A percentile compares a stretch with the other conserved stretches of the same genome.
phyloP scores from a whole-genome alignment of 139 green algal species.

The Raphidocelis subcapitata region DNA sequence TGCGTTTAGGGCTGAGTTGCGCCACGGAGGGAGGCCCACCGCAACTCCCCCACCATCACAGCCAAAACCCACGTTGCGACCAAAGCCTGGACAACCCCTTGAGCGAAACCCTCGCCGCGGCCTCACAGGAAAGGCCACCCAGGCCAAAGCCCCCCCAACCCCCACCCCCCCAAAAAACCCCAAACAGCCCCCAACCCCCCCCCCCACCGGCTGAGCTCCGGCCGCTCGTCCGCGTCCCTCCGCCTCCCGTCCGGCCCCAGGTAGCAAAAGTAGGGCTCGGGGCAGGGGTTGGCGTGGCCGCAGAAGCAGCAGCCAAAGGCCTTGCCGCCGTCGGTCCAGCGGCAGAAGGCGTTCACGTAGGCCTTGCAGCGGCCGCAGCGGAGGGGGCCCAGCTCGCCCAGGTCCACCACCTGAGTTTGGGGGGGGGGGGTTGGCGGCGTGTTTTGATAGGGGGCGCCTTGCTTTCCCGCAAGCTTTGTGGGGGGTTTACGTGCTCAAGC shows the following conservation, averaged over 20 bases:
- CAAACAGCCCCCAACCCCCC: too few species aligned
- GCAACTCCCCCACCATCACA: too few species aligned
- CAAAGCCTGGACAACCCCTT: too few species aligned
- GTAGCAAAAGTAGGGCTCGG: slow-evolving; percentile 74
- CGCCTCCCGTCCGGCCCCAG: slow-evolving; percentile 62
- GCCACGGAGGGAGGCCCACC: too few species aligned
- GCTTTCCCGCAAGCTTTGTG: too few species aligned
- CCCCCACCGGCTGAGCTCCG: slow-evolving; percentile 25
- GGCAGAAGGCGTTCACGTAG: slow-evolving; percentile 91
- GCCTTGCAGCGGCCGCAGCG: slow-evolving; percentile 84
- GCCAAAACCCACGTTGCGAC: too few species aligned
- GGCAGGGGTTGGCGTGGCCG: slow-evolving; percentile 53
- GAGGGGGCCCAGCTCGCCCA: slow-evolving; percentile 64
- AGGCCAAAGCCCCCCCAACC: too few species aligned
- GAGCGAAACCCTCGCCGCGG: too few species aligned
- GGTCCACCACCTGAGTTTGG: slow-evolving; percentile 65
- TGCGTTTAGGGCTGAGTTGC: too few species aligned
- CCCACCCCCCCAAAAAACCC: too few species aligned
- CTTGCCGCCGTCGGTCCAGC: slow-evolving; percentile 57
- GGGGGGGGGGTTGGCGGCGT: slow-evolving; percentile 1
- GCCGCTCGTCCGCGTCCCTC: slow-evolving; percentile 59
- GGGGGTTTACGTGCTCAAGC: too few species aligned
- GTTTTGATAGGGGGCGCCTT: background rate
- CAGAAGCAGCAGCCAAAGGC: slow-evolving; percentile 87
- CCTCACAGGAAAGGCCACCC: too few species aligned